Conservation (phyloP, 1,139 yeast genomes). For the Debaryomyces sp. region DNA sequence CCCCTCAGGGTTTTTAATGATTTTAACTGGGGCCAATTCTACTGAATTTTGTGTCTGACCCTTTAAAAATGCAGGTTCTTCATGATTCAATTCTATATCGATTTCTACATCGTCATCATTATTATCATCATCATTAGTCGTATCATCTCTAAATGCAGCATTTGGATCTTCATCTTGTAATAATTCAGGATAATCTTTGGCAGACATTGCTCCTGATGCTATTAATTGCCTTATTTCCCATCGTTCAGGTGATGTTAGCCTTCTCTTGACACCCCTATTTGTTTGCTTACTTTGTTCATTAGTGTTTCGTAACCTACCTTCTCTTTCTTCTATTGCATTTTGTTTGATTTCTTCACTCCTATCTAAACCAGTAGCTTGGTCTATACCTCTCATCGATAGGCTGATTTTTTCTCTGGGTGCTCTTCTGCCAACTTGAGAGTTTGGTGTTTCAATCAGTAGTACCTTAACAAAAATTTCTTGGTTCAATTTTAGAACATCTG, state of each 20-base stretch:
- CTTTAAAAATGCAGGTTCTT: constrained; percentile 71
- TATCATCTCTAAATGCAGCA: constrained; percentile 26
- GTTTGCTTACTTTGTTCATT: background rate
- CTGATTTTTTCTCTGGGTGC: constrained; percentile 49
- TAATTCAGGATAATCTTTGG: constrained; percentile 73
- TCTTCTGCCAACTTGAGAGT: background rate
- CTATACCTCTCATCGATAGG: constrained; percentile 73
- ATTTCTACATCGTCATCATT: constrained; percentile 56
- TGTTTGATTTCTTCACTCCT: constrained; percentile 20
- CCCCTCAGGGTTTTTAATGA: constrained; percentile 76
- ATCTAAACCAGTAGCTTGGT: constrained; percentile 67
- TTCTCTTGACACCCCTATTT: constrained; percentile 30
- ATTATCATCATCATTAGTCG: constrained; percentile 15
- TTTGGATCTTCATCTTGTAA: constrained; percentile 45
- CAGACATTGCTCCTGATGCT: constrained; percentile 74
- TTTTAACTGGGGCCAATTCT: constrained; percentile 55
- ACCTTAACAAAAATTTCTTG: constrained; percentile 73
- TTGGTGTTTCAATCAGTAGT: constrained; percentile 37
- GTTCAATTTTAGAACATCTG: constrained; percentile 56
- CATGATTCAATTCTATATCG: constrained; percentile 72
- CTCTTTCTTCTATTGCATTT: constrained; percentile 16
- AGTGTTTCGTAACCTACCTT: constrained; percentile 24
- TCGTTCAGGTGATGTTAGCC: constrained; percentile 81
- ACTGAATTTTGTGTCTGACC: constrained; percentile 51
- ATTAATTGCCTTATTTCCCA: constrained; percentile 88